Percentiles rank a stretch among this genome's conserved stretches.
phyloP scores from a whole-genome alignment of 2,329 filamentous ascomycete species.

The Cercospora sp. region DNA sequence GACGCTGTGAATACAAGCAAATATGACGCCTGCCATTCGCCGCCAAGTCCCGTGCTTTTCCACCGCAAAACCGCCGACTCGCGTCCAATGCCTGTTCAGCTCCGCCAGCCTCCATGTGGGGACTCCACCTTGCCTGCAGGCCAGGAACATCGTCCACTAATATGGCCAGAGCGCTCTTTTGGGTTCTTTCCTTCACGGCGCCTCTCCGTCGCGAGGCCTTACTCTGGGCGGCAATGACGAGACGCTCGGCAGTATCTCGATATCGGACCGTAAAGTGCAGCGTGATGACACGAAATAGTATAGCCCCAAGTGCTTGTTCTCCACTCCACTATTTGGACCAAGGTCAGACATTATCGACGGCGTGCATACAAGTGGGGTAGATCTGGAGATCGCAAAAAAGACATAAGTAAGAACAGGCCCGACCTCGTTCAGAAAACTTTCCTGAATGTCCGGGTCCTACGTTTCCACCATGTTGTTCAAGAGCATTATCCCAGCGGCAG shows the following conservation, averaged over 20 bases:
- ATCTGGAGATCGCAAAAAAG: constrained; percentile 11
- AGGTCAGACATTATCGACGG: constrained; percentile 16
- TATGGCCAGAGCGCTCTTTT: constrained; percentile 5
- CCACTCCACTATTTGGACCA: constrained; percentile 7
- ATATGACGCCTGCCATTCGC: background rate
- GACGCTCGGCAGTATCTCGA: background rate
- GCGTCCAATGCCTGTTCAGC: constrained; percentile 2
- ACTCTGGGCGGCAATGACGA: constrained; percentile 2
- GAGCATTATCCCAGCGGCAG: constrained; percentile 44
- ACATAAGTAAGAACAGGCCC: constrained; percentile 4
- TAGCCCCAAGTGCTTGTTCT: constrained; percentile 5
- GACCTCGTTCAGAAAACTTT: background rate
- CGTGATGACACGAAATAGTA: constrained; percentile 12
- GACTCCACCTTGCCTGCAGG: constrained; percentile 15
- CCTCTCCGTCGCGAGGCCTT: background rate
- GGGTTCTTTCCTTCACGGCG: background rate
- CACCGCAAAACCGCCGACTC: constrained; percentile 12
- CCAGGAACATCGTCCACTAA: background rate
- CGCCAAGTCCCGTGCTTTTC: constrained; percentile 5
- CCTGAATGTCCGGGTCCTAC: background rate
- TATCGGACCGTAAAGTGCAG: constrained; percentile 16
- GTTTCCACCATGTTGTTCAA: constrained; percentile 12
- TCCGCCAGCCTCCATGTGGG: constrained; percentile 12
- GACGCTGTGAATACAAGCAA: background rate
- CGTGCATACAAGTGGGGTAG: constrained; percentile 15